Percentiles rank a stretch among this genome's conserved stretches.
These are phyloP conservation scores for Botryosphaeria agaves DNA, from an alignment of 2,329 filamentous ascomycete species.

Conservation along the genomic window DNA sequence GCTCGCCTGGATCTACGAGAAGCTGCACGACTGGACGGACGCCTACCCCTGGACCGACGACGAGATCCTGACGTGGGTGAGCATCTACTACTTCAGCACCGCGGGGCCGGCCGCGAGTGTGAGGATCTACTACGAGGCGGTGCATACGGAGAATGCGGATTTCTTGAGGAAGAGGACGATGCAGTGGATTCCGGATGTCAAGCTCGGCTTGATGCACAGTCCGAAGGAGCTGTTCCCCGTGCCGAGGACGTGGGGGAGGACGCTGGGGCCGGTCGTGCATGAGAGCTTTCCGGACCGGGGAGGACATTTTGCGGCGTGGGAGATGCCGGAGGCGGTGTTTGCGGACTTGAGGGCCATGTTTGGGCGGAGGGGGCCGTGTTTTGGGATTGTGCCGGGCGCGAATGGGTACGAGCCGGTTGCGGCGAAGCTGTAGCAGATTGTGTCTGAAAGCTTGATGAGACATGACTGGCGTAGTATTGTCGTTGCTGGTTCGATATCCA, in stretches of 20 bases:
- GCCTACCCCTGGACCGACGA: conserved; percentile 57
- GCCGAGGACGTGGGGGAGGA: conserved; percentile 39
- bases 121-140: conserved; percentile 56
- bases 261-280: conserved; percentile 41
- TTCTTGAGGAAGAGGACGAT: conserved; percentile 16
- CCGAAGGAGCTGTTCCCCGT: conserved; percentile 39
- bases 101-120: conserved; percentile 51
- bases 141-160: conserved; percentile 17
- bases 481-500: too few relatives aligned
- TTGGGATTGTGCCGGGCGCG: conserved; percentile 15
- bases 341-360: conserved; percentile 39
- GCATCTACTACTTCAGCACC: conserved; percentile 52
- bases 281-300: conserved; percentile 31
- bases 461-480: too few relatives aligned
- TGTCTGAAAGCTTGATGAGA: too few relatives aligned
- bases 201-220: conserved; percentile 37
- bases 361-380: conserved; percentile 22
- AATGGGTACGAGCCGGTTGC: conserved; percentile 2
- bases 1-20: conserved; percentile 68
- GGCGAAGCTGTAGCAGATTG: neutral
- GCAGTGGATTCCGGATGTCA: conserved; percentile 27
- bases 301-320: conserved; percentile 43
- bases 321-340: conserved; percentile 33
- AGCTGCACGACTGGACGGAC: conserved; percentile 62
- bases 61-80: conserved; percentile 59